A percentile compares a stretch with the other conserved stretches of the same genome.
phyloP scores from a whole-genome alignment of 768 basidiomycete genomes.

The Suillus luteus region DNA sequence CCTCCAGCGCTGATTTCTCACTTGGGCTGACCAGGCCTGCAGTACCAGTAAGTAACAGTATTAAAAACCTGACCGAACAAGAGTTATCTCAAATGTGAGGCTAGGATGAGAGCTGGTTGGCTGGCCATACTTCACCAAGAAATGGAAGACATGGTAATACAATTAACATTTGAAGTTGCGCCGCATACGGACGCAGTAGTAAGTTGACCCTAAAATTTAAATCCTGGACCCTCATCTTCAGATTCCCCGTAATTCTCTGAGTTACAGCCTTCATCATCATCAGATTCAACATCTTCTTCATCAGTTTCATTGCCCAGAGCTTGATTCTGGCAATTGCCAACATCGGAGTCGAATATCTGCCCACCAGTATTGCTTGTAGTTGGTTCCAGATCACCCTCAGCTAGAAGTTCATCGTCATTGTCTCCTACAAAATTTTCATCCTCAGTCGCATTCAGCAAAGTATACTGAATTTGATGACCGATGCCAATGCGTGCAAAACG shows the following conservation, averaged over 20 bases:
- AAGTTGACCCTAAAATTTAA: background rate
- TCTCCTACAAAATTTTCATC: background rate
- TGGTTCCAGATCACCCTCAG: background rate
- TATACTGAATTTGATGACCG: constrained; percentile 24
- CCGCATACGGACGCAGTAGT: too few relatives aligned
- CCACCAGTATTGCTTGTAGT: background rate
- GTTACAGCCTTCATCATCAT: constrained; percentile 1
- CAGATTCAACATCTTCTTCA: background rate
- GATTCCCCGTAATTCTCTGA: background rate
- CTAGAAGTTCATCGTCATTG: background rate
- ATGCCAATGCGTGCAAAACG: constrained; percentile 33
- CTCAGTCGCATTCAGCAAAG: background rate
- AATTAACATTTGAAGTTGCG: too few relatives aligned
- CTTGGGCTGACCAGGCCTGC: too few relatives aligned
- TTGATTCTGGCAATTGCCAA: too few relatives aligned
- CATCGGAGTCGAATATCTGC: too few relatives aligned
- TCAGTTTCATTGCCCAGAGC: background rate
- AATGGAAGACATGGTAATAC: too few relatives aligned
- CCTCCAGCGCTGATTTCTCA: too few relatives aligned
- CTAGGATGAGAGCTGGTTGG: too few relatives aligned
- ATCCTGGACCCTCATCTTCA: constrained; percentile 1
- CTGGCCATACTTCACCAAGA: too few relatives aligned
- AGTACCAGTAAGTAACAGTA: too few relatives aligned
- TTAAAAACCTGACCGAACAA: too few relatives aligned
- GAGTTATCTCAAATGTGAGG: too few relatives aligned